Evolutionary conservation across 139 green algal genomes (phyloP), one percentile per base, ranked within the genome.

Genomic region (Tetradesmus obliquus): DNA sequence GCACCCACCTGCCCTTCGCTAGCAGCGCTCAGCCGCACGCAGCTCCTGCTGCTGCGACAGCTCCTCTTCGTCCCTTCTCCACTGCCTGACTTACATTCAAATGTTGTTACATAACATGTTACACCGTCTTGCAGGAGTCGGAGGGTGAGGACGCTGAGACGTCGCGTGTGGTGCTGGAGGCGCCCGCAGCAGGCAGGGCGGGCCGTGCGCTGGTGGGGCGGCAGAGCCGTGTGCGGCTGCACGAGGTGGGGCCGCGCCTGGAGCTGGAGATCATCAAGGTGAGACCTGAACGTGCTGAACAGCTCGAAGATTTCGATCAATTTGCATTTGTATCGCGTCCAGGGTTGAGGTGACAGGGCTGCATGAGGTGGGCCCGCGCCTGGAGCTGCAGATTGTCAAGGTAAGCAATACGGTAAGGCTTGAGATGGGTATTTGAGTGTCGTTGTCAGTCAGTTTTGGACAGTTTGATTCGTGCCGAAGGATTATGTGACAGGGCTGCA

Each of bases 321-420:
- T 13, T 66, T 66, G 57, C 57, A 9, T 66, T 66, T 66, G 57
- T 7, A 66, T 7, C 8, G 57, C 57, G 6, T 7, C 8, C 8
- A 66, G 6, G 57, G 7, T 66, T 66, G 57, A 13, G 57, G 57
- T 9, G 6, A 95, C 98, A 66, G 93, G 94, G 80, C 95, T 99
- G 80, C 95, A 98, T 84, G 97, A 99, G 95, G 94, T 95, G 9
- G 98, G 98, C 17, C 98, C 98, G 5, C 93, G 98, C 12, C 87
- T 99, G 91, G 95, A 98, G 92, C 92, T 99, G 60, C 95, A 98
- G 91, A 60, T 99, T n/a, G 90, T 99, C 58, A 99, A 99, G 95
- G 95, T 99, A 55, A 76, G 66, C 10, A 8, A 66, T 66, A 66
- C 8, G 1, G 62, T 15, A 13, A 13, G 12, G 62, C 10, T 15